Conservation (phyloP, 2,329 filamentous ascomycete genomes). For the Trichoderma polysporum region DNA sequence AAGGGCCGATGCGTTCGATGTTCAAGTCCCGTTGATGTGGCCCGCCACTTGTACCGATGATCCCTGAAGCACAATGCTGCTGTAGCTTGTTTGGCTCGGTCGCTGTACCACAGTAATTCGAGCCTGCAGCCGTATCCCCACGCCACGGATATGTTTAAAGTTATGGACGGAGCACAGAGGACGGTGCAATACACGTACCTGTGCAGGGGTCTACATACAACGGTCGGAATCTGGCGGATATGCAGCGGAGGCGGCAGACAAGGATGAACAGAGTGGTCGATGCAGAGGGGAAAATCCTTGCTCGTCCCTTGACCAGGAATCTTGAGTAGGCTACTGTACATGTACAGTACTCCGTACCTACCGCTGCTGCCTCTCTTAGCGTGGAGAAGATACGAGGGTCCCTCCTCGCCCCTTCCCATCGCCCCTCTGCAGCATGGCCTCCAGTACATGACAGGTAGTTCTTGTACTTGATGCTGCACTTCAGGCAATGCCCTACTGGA, state of each 20-base stretch:
- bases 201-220: not conserved
- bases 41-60: not conserved
- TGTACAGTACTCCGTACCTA: too few relatives aligned
- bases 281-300: conserved; percentile 31
- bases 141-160: not conserved
- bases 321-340: too few relatives aligned
- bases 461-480: not conserved
- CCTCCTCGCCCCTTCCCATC: conserved; percentile 2
- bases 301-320: conserved; percentile 1
- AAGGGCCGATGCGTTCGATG: not conserved
- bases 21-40: not conserved
- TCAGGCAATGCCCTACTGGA: not conserved
- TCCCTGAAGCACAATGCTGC: not conserved
- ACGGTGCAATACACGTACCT: not conserved
- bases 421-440: not conserved
- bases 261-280: conserved; percentile 28
- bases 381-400: conserved; percentile 9
- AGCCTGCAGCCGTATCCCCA: too few relatives aligned
- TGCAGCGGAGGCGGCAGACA: conserved; percentile 31
- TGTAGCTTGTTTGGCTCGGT: not conserved
- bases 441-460: not conserved
- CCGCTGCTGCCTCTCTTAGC: conserved; percentile 1
- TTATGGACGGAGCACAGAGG: conserved; percentile 1
- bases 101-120: not conserved
- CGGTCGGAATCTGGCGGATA: conserved; percentile 27